Base-by-base conservation (phyloP, 2,329 filamentous ascomycete genomes). In the Pseudocercospora fuligena region DNA sequence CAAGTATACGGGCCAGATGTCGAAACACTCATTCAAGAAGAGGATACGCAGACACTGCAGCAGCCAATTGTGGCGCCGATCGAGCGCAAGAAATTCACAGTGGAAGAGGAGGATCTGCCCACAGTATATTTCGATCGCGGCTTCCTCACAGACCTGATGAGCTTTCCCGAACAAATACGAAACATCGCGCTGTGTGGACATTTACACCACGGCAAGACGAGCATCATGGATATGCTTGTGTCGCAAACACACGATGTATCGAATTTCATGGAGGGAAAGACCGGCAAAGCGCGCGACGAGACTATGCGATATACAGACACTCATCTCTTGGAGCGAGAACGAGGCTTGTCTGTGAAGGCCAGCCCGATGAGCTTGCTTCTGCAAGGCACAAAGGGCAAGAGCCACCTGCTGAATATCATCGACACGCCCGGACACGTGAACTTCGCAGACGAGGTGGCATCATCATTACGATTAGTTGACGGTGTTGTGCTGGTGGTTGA, bases 391-490 rank as follows among this genome's bases (percentile, higher is more conserved):
- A 93, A 92, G 79, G 92, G 93, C 61, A 99, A 99, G 81, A 98
- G 94, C 40, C 94, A 98, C 81, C 85, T 99, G 2, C 83, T 99
- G 81, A 98, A 98, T 80, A 89, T 99, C 63, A 85, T 99, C 66
- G 95, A 99, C 80, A 99, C 95, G 0, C 95, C 95, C 0, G 95
- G 95, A 6, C 95, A 99, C 78, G 95, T 98, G 76, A 97, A 99
- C 80, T 99, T 99, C 78, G 94, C 96, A 49, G 95, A 99, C 77
- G 95, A 99, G 80, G 93, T 99, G 43, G 95, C 95, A 8, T 90
- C 93, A 4, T 91, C 93, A 0, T 83, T 97, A 74, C 89, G 95
- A 49, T 82, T 99, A 60, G 94, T 92, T 3, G 95, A 99, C 77
- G 95, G 95, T 66, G 89, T 98, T 25, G 94, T 96, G 61, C 82